A percentile compares a stretch with the other conserved stretches of the same genome.
Evolutionary conservation across 2,329 filamentous ascomycete genomes (phyloP).

Genomic region (Pseudogymnoascus sp.): DNA sequence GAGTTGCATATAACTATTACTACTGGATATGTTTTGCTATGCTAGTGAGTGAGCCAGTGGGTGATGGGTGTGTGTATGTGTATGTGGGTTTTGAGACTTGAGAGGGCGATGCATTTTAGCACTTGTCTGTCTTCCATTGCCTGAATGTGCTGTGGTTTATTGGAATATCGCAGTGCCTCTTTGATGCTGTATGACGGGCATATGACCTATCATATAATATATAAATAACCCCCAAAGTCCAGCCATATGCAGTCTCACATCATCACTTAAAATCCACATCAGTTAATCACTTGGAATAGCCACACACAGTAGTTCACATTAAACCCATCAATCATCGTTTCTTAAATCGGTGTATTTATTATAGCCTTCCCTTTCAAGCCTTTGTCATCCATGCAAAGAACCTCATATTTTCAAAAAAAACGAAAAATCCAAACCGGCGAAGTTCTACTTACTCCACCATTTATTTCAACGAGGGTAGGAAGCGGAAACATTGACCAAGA

Average conservation of each 20-base stretch:
- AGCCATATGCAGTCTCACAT: neutral
- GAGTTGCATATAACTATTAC: neutral
- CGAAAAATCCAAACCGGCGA: too few relatives aligned
- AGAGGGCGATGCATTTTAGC: too few relatives aligned
- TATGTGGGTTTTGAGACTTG: neutral
- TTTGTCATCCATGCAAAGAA: too few relatives aligned
- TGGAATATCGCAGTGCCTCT: too few relatives aligned
- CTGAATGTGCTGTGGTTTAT: too few relatives aligned
- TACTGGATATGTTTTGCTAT: neutral
- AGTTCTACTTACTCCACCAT: too few relatives aligned
- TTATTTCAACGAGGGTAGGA: too few relatives aligned
- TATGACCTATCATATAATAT: neutral
- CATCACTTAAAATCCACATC: neutral
- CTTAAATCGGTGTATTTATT: neutral
- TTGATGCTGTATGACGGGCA: neutral
- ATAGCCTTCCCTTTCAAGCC: neutral
- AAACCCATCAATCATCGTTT: neutral
- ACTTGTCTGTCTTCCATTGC: too few relatives aligned
- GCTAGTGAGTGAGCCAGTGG: neutral
- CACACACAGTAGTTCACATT: neutral
- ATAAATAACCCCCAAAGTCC: too few relatives aligned
- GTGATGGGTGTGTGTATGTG: neutral
- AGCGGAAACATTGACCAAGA: too few relatives aligned
- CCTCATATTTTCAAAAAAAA: too few relatives aligned
- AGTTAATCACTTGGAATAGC: neutral